phyloP scores from a whole-genome alignment of 345 rosid species.

The Pelargonium nanum region DNA sequence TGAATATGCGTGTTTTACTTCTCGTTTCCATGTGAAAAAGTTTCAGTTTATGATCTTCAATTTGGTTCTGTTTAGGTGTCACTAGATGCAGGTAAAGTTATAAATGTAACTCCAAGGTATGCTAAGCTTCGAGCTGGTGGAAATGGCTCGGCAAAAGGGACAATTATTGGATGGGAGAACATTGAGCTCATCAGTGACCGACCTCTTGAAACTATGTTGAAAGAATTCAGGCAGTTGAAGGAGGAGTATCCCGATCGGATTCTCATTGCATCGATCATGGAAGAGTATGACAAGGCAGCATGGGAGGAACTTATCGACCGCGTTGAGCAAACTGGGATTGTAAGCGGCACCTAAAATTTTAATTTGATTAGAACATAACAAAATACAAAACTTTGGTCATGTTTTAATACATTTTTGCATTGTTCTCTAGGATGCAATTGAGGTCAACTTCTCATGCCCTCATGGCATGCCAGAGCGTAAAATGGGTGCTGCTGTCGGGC shows the following conservation, averaged over 20 bases:
- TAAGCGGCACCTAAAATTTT: constrained; percentile 23
- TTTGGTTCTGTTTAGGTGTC: constrained; percentile 52
- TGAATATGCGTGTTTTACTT: no score
- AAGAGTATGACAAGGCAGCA: constrained; percentile 73
- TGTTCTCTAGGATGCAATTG: constrained; percentile 70
- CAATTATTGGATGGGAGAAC: constrained; percentile 94
- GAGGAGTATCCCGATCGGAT: constrained; percentile 81
- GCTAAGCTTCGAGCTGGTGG: constrained; percentile 63
- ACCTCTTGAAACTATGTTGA: constrained; percentile 89
- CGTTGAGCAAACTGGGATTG: constrained; percentile 91
- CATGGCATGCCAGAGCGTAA: constrained; percentile 99
- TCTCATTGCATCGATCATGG: constrained; percentile 96
- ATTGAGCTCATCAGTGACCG: constrained; percentile 94
- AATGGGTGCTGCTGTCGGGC: constrained; percentile 99
- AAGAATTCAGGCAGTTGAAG: constrained; percentile 76
- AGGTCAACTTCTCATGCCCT: constrained; percentile 94
- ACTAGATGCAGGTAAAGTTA: constrained; percentile 79
- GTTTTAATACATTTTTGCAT: no score
- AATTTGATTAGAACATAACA: background rate
- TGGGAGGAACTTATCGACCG: constrained; percentile 98
- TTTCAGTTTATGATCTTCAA: constrained; percentile 3
- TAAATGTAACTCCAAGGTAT: constrained; percentile 89
- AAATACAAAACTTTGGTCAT: background rate
- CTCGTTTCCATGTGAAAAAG: background rate
- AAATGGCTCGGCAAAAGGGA: constrained; percentile 72